These are phyloP conservation scores for Brachypodium distachyon DNA, from an alignment of 202 grass and related monocot genomes.

Conservation along the genomic window DNA sequence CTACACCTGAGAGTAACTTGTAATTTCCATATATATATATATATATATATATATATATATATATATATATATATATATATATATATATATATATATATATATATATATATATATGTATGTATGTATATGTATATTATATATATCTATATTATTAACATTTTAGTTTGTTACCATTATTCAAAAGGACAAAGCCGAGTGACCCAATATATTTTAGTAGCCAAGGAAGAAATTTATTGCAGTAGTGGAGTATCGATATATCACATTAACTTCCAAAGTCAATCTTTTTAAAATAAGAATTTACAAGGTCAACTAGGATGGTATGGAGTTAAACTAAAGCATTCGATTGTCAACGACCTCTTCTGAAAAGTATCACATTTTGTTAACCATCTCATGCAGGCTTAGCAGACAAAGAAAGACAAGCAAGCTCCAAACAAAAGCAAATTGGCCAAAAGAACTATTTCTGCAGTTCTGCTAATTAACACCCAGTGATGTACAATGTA, in stretches of 20 bases:
- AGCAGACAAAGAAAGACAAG: slow-evolving; percentile 1
- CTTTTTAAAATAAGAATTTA: neutral
- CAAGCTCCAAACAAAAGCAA: neutral
- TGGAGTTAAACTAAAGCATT: neutral
- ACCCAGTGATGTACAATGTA: slow-evolving; percentile 7
- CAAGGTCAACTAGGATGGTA: neutral
- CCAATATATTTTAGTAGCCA: neutral
- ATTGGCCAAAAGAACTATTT: neutral
- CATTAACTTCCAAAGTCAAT: neutral
- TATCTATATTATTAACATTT: too few species aligned
- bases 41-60: too few species aligned
- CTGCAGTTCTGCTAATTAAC: too few species aligned
- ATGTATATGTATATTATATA: too few species aligned
- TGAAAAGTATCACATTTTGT: neutral
- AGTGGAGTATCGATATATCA: neutral
- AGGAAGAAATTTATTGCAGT: neutral
- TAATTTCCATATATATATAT: too few species aligned
- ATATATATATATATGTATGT: too few species aligned
- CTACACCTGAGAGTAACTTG: too few species aligned
- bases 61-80: too few species aligned
- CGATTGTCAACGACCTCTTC: neutral
- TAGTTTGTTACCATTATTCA: too few species aligned
- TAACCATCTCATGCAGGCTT: neutral
- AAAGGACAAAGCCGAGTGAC: neutral
- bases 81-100: too few species aligned